Evolutionary conservation across 768 basidiomycete species (phyloP), one percentile per base, ranked within the genome.

Genomic region (Candolleomyces eurysporus): DNA sequence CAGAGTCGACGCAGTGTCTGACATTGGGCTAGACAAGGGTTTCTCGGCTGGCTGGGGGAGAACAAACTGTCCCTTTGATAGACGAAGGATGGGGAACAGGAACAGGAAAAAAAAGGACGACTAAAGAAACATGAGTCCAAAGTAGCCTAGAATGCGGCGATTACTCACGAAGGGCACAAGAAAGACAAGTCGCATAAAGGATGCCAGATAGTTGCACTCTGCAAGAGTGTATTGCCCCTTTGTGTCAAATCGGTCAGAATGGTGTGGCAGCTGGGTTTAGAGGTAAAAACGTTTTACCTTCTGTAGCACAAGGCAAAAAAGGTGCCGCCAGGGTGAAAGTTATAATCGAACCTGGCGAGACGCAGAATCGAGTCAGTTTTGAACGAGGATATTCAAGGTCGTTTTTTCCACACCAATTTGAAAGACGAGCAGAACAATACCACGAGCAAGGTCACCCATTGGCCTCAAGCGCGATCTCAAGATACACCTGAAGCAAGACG

Each of bases 91-190:
- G n/a, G 61, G 61, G 32, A 57, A 49, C 48, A 61, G 22, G 19
- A 49, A 48, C 0, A 61, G 13, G 21, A 61, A 21, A 45, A 45
- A 22, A 61, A 22, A 61, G 19, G 31, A 22, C 26, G 26, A 57
- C 26, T 40, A 4, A 22, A 32, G 26, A 21, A 39, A n/a, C 30
- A 36, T 49, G 31, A 39, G 19, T 9, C 45, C 57, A 9, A 32
- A 48, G 54, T 36, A 57, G 5, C 16, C 1, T 31, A 11, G 30
- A 48, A 9, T 31, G 22, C 4, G n/a, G 22, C 22, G 11, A 3
- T 42, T 16, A 72, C 75, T 64, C 68, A 80, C 79, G 58, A 45
- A 79, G 68, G 30, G 67, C 75, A 21, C 73, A 67, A 32, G 75
- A 67, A 3, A 65, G 58, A 71, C 72, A 77, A 31, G 73, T 70